Evolutionary conservation across 805 yeast species (phyloP), one percentile per base, ranked within the genome.

Genomic region (Kuraishia molischiana): DNA sequence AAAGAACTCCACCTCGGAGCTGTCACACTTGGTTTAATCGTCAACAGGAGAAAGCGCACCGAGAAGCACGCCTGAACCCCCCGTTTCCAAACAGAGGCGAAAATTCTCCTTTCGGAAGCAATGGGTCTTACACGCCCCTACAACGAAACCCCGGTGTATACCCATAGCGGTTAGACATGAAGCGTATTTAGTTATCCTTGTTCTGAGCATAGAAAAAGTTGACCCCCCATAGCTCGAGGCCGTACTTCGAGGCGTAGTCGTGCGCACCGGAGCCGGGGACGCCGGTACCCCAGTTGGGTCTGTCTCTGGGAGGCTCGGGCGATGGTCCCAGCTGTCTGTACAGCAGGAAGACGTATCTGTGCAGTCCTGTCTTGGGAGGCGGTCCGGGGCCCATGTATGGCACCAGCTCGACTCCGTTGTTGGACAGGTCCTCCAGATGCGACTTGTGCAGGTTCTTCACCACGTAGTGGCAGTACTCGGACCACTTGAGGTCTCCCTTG

Each of bases 281-380:
- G n/a, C 82, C 86, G 20, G 84, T 79, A 13, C 96, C 95, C 95
- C 95, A 87, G 49, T 62, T 75, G 26, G 82, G 78, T 52, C 94
- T 68, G 50, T 69, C 79, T 19, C 53, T 41, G 19, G 77, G 65
- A 13, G 63, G 53, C 35, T 67, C 62, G 26, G 54, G 64, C 32
- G 42, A 56, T 44, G 49, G 60, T 24, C 58, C 53, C 51, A 64
- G 81, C 54, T 77, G 94, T 59, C 79, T 81, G 58, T 67, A 85
- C 43, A 89, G 61, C 39, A 85, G 49, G 49, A 82, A 84, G 15
- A 84, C 85, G 56, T 89, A 89, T 45, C 96, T 77, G 64, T 89
- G 97, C 52, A 79, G 73, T 11, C 94, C 90, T 1, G 95, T 83
- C 39, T 77, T 77, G 35, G 72, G 71, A 29, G 96, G 96, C n/a